These are phyloP conservation scores for Cercospora brassicicola DNA, from an alignment of 2,329 filamentous ascomycete species.

Conservation along the genomic window DNA sequence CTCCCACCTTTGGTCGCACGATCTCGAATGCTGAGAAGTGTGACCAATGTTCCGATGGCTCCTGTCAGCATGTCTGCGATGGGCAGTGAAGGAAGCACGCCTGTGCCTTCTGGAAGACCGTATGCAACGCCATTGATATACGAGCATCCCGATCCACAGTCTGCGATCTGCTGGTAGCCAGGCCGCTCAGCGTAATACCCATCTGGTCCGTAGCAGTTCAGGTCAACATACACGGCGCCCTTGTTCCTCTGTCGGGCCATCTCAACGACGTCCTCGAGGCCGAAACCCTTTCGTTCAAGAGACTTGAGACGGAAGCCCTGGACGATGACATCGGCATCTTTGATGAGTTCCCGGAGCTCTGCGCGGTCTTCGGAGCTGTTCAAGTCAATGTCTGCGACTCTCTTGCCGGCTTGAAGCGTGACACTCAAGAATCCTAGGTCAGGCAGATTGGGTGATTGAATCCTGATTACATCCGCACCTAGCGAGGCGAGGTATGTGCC, in stretches of 20 bases:
- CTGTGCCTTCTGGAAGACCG: slow-evolving; percentile 26
- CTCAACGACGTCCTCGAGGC: slow-evolving; percentile 22
- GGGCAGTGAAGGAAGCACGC: slow-evolving; percentile 24
- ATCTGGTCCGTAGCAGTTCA: slow-evolving; percentile 57
- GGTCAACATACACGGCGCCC: slow-evolving; percentile 51
- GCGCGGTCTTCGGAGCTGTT: slow-evolving; percentile 42
- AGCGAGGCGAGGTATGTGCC: slow-evolving; percentile 34
- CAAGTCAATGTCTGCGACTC: slow-evolving; percentile 50
- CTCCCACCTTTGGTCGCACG: slow-evolving; percentile 38
- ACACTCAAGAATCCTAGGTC: slow-evolving; percentile 38
- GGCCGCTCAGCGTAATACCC: slow-evolving; percentile 50
- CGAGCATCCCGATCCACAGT: slow-evolving; percentile 39
- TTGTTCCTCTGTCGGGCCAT: slow-evolving; percentile 40
- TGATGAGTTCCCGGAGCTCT: slow-evolving; percentile 45
- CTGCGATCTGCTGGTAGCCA: slow-evolving; percentile 57
- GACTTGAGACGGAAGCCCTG: slow-evolving; percentile 53
- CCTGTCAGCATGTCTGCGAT: slow-evolving; percentile 26
- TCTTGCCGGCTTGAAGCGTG: slow-evolving; percentile 55
- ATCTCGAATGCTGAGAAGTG: slow-evolving; percentile 34
- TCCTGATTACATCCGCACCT: slow-evolving; percentile 36
- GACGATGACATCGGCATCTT: slow-evolving; percentile 53
- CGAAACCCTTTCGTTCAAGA: slow-evolving; percentile 47
- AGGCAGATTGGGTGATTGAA: slow-evolving; percentile 31
- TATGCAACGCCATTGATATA: slow-evolving; percentile 22
- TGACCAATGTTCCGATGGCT: slow-evolving; percentile 27